phyloP scores from a whole-genome alignment of 139 green algal species.

The Closterium sp. region DNA sequence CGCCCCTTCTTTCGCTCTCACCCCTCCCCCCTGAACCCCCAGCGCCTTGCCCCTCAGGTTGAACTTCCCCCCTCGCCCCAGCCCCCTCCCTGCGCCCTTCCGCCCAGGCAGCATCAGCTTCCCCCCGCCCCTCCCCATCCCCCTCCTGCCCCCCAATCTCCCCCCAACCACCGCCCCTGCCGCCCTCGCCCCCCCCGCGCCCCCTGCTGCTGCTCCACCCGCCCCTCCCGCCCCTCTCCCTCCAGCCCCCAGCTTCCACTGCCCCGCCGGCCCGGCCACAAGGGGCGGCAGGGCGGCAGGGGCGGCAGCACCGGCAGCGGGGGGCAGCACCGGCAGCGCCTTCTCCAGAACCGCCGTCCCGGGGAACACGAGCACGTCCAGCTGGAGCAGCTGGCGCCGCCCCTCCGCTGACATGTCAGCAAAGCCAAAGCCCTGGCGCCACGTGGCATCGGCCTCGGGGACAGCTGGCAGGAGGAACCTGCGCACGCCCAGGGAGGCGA shows the following conservation, averaged over 20 bases:
- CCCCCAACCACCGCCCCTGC: neutral
- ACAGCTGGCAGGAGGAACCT: constrained; percentile 56
- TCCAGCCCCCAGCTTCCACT: neutral
- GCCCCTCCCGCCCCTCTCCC: neutral
- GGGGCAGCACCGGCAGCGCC: neutral
- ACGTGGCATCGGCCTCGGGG: constrained; percentile 29
- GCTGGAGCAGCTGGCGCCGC: constrained; percentile 9
- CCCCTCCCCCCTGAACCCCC: neutral
- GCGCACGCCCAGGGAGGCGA: constrained; percentile 39
- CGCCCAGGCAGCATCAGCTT: neutral
- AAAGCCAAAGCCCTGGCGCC: constrained; percentile 48
- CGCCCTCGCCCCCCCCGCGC: neutral
- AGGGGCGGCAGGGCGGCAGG: neutral
- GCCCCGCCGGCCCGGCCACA: neutral
- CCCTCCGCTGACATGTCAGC: constrained; percentile 11
- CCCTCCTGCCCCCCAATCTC: neutral
- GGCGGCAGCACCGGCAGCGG: neutral
- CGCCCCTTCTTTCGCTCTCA: neutral
- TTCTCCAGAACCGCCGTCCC: constrained; percentile 50
- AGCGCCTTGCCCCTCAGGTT: neutral
- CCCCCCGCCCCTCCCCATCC: neutral
- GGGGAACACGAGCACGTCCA: constrained; percentile 51
- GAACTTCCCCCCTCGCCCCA: neutral
- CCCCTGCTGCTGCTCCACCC: neutral
- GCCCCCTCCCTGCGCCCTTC: neutral